Base-by-base conservation (phyloP, 1,284 basidiomycete species). In the Omphalotus olearius region DNA sequence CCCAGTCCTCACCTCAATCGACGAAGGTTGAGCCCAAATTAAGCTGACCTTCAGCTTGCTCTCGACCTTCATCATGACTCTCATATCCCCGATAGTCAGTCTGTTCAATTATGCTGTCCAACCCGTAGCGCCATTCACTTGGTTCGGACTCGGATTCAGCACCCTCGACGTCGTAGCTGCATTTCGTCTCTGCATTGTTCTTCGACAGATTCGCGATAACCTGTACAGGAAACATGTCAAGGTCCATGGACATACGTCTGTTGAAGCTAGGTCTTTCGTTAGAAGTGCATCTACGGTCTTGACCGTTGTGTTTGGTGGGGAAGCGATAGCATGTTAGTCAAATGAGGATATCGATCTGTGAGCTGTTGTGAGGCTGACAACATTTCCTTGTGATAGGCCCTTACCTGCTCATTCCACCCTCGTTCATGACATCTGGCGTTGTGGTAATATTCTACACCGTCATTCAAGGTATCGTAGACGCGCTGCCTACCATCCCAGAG, bases 281-380 rank as follows among this genome's bases (percentile, higher is more conserved):
- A 76, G 82, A 58, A 79, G 79, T 57, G 65, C 76, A 2, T 61
- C 75, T 1, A 74, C 83, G 1, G 81, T 82, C 0, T 68, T 88
- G 30, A 67, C 80, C 7, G 80, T 88, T 30, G 85, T 88, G 0
- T 88, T 82, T 59, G 88, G 86, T 14, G 87, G 87, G 10, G 85
- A 88, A 64, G 82, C 80, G 1, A 66, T 88, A 46, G 73, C 74
- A 53, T 75, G 86, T 87, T 57, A 47, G 73, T 65, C n/a, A 4
- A 17, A 26, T 9, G 9, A 46, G 33, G 37, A 18, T 36, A 42
- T 37, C 45, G 26, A 6, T 33, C 16, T 37, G 39, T 44, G 26
- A 6, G 35, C 16, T 37, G 39, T 44, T 54, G 36, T 43, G 45
- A 23, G 30, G 30, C 30, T 33, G 7, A 33, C 30, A 33, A 33